phyloP scores from a whole-genome alignment of 2,329 filamentous ascomycete species.

The Ophiostoma sp. region DNA sequence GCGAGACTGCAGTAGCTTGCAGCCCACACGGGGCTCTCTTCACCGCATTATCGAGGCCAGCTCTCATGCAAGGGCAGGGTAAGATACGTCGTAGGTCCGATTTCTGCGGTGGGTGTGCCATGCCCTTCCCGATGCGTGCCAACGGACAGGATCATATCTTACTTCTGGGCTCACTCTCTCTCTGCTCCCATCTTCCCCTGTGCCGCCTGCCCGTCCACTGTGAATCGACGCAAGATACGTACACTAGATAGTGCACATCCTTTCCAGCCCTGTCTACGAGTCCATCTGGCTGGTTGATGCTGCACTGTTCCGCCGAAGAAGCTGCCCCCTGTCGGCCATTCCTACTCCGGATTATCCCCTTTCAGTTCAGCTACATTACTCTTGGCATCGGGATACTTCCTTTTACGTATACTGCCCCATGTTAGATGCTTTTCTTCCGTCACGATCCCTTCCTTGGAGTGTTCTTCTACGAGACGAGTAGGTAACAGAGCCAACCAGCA shows the following conservation, averaged over 20 bases:
- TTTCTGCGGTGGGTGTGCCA: background rate
- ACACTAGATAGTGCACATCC: constrained; percentile 16
- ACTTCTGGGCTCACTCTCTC: background rate
- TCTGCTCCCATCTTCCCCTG: constrained; percentile 6
- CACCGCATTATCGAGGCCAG: constrained; percentile 8
- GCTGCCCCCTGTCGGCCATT: too few species aligned
- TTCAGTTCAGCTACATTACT: too few species aligned
- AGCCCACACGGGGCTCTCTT: constrained; percentile 2
- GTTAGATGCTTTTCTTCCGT: too few species aligned
- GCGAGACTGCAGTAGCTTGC: constrained; percentile 14
- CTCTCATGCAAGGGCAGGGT: background rate
- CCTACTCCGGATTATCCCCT: too few species aligned
- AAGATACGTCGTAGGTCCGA: background rate
- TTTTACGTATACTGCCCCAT: too few species aligned
- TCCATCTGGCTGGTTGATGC: too few species aligned
- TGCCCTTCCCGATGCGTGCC: constrained; percentile 1
- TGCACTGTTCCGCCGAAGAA: too few species aligned
- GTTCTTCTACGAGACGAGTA: too few species aligned
- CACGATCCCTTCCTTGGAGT: too few species aligned
- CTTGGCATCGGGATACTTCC: too few species aligned
- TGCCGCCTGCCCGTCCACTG: constrained; percentile 8
- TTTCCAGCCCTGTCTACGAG: constrained; percentile 10
- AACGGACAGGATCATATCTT: background rate
- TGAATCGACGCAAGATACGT: background rate
- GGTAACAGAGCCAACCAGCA: too few species aligned